These are phyloP conservation scores for Phyllosticta citribraziliensis DNA, from an alignment of 2,329 filamentous ascomycete genomes.

Conservation along the genomic window DNA sequence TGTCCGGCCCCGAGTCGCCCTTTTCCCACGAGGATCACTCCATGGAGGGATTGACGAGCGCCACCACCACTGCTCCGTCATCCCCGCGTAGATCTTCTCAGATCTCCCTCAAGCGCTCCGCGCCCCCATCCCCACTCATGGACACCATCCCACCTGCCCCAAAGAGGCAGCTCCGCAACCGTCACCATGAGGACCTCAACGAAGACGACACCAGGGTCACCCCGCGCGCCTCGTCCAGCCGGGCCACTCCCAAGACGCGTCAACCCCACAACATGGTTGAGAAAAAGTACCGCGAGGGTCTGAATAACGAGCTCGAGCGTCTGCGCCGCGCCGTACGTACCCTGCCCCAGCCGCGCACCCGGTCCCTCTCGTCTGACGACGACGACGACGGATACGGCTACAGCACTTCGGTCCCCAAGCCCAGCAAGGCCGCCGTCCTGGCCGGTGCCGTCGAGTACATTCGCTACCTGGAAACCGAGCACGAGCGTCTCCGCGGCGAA, in stretches of 20 bases:
- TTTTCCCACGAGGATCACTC: constrained; percentile 17
- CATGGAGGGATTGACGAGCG: constrained; percentile 1
- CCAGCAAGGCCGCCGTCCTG: constrained; percentile 16
- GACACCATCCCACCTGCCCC: constrained; percentile 15
- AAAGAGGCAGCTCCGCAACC: constrained; percentile 4
- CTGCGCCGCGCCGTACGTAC: constrained; percentile 21
- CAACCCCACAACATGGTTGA: constrained; percentile 29
- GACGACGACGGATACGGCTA: constrained; percentile 5
- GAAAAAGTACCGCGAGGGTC: constrained; percentile 23
- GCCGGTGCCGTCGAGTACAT: constrained; percentile 14
- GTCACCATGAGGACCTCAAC: constrained; percentile 1
- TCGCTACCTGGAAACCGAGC: constrained; percentile 12
- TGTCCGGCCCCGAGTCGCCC: constrained; percentile 23
- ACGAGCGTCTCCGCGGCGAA: constrained; percentile 16
- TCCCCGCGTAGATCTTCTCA: constrained; percentile 3
- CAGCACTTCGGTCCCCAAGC: constrained; percentile 7
- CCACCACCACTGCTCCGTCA: constrained; percentile 3
- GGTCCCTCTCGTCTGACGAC: constrained; percentile 13
- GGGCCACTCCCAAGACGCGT: constrained; percentile 9
- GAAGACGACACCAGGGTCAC: neutral
- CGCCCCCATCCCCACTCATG: constrained; percentile 16
- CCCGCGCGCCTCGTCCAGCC: constrained; percentile 7
- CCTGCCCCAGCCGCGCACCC: constrained; percentile 21
- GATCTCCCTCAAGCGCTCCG: constrained; percentile 21
- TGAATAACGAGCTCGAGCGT: constrained; percentile 24